These are phyloP conservation scores for Lojkania enalia DNA, from an alignment of 2,329 filamentous ascomycete genomes.

Conservation along the genomic window DNA sequence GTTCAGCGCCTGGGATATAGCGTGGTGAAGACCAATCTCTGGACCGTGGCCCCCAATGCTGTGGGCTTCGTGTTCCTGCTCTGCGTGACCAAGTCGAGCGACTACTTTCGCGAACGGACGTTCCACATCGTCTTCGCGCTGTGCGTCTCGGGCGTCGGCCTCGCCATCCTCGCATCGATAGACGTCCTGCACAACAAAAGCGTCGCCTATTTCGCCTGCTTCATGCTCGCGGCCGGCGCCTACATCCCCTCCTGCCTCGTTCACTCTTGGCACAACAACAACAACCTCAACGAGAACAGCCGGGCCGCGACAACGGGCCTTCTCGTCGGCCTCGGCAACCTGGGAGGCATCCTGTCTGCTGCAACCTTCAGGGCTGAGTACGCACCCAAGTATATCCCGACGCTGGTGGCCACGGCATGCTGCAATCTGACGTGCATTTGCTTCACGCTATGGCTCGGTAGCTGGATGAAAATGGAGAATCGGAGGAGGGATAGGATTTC, in stretches of 20 bases:
- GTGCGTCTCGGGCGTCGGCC: constrained; percentile 47
- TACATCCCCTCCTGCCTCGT: constrained; percentile 55
- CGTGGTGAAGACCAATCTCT: constrained; percentile 53
- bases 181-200: constrained; percentile 48
- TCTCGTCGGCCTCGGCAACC: constrained; percentile 54
- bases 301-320: constrained; percentile 55
- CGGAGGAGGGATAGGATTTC: constrained; percentile 44
- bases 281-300: constrained; percentile 55
- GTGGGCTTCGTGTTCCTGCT: constrained; percentile 54
- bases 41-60: constrained; percentile 54
- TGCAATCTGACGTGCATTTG: constrained; percentile 51
- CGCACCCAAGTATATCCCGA: constrained; percentile 55
- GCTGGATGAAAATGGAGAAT: constrained; percentile 55
- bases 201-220: constrained; percentile 56
- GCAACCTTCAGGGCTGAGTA: constrained; percentile 54
- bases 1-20: constrained; percentile 51
- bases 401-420: constrained; percentile 49
- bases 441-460: constrained; percentile 44
- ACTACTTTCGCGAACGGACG: constrained; percentile 51
- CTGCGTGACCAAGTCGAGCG: constrained; percentile 49
- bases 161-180: constrained; percentile 51
- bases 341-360: constrained; percentile 52
- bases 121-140: constrained; percentile 51
- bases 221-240: constrained; percentile 51
- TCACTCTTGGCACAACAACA: constrained; percentile 58